Base-by-base conservation (phyloP, 164 flowering plant genomes). In the Nymphaea thermarum region DNA sequence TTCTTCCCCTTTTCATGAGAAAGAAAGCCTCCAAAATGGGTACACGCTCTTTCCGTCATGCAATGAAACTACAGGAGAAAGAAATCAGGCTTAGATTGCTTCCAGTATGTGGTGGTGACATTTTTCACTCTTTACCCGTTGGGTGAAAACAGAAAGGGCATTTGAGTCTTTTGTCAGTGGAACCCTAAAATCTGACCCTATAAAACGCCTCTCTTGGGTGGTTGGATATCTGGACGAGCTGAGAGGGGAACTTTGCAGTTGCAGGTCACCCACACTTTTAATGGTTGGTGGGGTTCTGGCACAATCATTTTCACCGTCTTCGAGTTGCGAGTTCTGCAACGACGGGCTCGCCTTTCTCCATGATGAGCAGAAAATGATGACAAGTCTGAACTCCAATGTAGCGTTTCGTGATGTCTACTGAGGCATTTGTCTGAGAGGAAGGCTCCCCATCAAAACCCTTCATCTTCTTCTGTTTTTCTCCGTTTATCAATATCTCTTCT, bases 371-470 rank as follows among this genome's bases (percentile, higher is more conserved):
- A 62, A 77, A 79, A 76, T 16, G 86, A 85, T 82, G 85, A 85
- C 82, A 85, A 82, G 87, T 83, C 85, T 68, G 87, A 85, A 71
- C 65, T 25, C 36, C 36, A 25, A 0, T 25, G 65, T 65, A 60
- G 65, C 47, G 66, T 61, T 71, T 72, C 62, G 80, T 85, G 80
- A 66, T 86, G 78, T 82, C 74, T 81, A 71, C 67, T 83, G 85
- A 85, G 84, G 89, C 86, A 80, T 83, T 83, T 80, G 81, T 82
- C 89, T 80, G 84, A 80, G 83, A 79, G 83, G 36, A 25, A 25
- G 36, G 36, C 36, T 25, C 36, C 36, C 36, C 36, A 25, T 25
- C 36, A 68, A 75, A 71, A 42, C 63, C 67, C 45, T 2, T 43
- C 8, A 62, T 60, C 4, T 10, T 17, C 12, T 55, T 43, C n/a